Evolutionary conservation across 768 basidiomycete genomes (phyloP), one percentile per base, ranked within the genome.

Genomic region (Pisolithus microcarpus): DNA sequence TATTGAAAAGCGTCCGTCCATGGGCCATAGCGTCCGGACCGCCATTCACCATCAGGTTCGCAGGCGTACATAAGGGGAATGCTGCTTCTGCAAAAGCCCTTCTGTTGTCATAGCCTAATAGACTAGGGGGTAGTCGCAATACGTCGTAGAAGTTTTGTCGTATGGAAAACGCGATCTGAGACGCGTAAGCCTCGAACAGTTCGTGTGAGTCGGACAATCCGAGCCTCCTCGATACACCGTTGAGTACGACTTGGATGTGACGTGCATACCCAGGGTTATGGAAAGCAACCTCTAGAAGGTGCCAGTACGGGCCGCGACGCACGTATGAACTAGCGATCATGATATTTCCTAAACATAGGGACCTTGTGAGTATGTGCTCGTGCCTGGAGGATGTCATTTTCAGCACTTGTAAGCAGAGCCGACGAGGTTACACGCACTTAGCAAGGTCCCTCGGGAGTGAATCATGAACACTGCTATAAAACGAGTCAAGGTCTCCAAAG

Each of bases 271-370:
- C 54, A 38, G 55, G 54, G 16, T 59, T 61, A 54, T 74, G 66
- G 55, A 55, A 71, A 58, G 65, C 78, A 6, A 79, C 78, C 64
- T 94, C 91, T 52, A 97, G 70, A 45, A 98, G 63, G 65, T 95
- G 86, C 82, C 87, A 93, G 61, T 95, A 92, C 1, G 91, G 78
- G 4, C 83, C 87, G 15, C 90, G 81, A 24, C 94, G 77, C 19
- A 86, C 78, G 1, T 78, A 76, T 1, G 90, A 85, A 60, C 84
- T 87, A 16, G 81, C 77, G 38, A 96, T 76, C 77, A 90, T 84
- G 55, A 85, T 78, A 66, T 90, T 91, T 24, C 81, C 85, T 13
- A 87, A 71, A 18, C 75, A 80, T 26, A 91, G 72, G 26, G 84
- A 74, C 38, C 84, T 80, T 10, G 85, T 91, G 48, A 87, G 70